A percentile compares a stretch with the other conserved stretches of the same genome.
Evolutionary conservation across 495 filamentous ascomycete species (phyloP).

Genomic region (Monascus purpureus): DNA sequence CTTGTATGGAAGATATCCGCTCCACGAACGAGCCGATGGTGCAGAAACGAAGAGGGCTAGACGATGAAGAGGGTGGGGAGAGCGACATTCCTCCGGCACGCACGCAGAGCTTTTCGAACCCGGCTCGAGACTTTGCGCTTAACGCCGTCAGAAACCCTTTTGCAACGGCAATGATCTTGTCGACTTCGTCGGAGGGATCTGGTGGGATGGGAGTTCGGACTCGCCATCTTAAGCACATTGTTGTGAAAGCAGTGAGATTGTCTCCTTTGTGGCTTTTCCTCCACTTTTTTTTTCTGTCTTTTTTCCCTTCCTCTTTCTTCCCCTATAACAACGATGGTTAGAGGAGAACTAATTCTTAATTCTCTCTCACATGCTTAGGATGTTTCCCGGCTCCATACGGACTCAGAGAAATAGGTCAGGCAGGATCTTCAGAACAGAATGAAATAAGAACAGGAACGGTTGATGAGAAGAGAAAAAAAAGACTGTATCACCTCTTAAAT

Average conservation of each 20-base stretch:
- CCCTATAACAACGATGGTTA: no score
- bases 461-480: no score
- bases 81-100: constrained; percentile 26
- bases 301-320: no score
- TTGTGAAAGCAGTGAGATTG: no score
- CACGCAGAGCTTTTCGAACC: constrained; percentile 26
- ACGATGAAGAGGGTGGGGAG: constrained; percentile 17
- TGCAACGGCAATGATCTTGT: constrained; percentile 18
- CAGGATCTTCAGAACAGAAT: no score
- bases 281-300: constrained; percentile 3
- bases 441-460: no score
- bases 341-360: no score
- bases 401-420: no score
- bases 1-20: constrained; percentile 15
- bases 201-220: neutral
- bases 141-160: constrained; percentile 22
- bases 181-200: constrained; percentile 10
- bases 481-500: no score
- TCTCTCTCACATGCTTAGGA: no score
- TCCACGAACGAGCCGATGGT: constrained; percentile 27
- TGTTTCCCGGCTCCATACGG: no score
- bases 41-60: constrained; percentile 22
- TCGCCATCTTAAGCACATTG: constrained; percentile 13
- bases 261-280: constrained; percentile 1
- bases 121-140: constrained; percentile 15